Percentiles rank a stretch among this genome's conserved stretches.
Evolutionary conservation across 768 basidiomycete species (phyloP).

Genomic region (Lactifluus volemus): DNA sequence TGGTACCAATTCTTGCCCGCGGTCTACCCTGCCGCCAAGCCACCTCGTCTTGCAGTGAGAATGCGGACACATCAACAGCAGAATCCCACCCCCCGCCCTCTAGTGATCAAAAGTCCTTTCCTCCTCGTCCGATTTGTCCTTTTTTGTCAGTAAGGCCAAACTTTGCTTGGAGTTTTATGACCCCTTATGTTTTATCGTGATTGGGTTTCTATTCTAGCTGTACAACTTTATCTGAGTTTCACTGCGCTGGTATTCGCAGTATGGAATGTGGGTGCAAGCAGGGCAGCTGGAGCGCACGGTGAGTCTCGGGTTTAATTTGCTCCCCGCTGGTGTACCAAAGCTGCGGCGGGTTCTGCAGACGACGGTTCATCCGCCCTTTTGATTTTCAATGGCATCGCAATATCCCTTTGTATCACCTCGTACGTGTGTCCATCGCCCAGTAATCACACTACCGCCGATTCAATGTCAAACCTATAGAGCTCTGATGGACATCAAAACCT

Average conservation of each 20-base stretch:
- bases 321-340: not conserved
- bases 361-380: conserved; percentile 1
- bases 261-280: conserved; percentile 12
- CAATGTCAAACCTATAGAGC: conserved; percentile 24
- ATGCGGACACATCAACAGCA: not conserved
- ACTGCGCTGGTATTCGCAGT: conserved; percentile 16
- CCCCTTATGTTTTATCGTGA: conserved; percentile 15
- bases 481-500: conserved; percentile 33
- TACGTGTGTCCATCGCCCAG: conserved; percentile 21
- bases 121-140: conserved; percentile 47
- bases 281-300: conserved; percentile 8
- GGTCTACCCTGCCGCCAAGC: not conserved
- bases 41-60: not conserved
- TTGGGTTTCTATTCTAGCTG: conserved; percentile 28
- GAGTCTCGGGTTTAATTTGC: not conserved
- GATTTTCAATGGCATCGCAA: not conserved
- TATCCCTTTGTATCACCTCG: conserved; percentile 35
- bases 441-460: conserved; percentile 39
- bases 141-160: conserved; percentile 39
- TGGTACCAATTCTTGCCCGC: not conserved
- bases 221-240: conserved; percentile 36
- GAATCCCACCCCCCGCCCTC: not conserved
- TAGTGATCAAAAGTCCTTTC: conserved; percentile 41
- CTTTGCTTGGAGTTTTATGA: not conserved
- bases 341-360: not conserved